phyloP scores from a whole-genome alignment of 208 protist genomes.

The Trypanosoma melophagium region DNA sequence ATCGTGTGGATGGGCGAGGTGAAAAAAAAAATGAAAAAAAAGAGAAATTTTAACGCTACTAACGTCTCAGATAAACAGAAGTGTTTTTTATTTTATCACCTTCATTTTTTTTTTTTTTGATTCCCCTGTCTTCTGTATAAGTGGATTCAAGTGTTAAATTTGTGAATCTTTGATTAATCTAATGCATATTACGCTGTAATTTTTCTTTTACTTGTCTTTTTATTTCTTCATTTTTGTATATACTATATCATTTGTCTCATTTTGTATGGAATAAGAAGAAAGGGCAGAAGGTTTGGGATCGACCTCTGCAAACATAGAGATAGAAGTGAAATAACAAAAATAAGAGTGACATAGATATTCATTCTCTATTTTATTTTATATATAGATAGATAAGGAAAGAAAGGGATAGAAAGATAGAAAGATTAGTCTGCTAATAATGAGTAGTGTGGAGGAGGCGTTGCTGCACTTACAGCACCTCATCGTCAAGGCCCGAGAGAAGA shows the following conservation, averaged over 20 bases:
- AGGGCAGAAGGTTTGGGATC: no score
- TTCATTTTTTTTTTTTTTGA: no score
- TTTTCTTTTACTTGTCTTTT: neutral
- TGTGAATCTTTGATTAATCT: neutral
- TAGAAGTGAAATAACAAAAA: constrained; percentile 3
- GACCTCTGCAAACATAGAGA: neutral
- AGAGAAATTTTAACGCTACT: no score
- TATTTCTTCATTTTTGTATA: constrained; percentile 12
- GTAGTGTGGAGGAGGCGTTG: constrained; percentile 9
- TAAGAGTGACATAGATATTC: neutral
- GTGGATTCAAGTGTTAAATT: no score
- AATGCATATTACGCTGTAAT: neutral
- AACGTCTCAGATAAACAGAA: no score
- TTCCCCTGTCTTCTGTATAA: no score
- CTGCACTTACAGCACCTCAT: constrained; percentile 13
- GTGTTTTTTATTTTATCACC: no score
- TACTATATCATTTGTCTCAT: no score
- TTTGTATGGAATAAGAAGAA: no score
- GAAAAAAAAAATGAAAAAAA: no score
- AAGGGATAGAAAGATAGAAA: neutral
- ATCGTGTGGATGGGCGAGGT: no score
- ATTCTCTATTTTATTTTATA: neutral
- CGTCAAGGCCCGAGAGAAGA: constrained; percentile 1
- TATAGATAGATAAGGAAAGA: neutral
- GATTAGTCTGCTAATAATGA: neutral